These are phyloP conservation scores for Eimeria sp. DNA, from an alignment of 169 alveolate genomes.

Conservation along the genomic window DNA sequence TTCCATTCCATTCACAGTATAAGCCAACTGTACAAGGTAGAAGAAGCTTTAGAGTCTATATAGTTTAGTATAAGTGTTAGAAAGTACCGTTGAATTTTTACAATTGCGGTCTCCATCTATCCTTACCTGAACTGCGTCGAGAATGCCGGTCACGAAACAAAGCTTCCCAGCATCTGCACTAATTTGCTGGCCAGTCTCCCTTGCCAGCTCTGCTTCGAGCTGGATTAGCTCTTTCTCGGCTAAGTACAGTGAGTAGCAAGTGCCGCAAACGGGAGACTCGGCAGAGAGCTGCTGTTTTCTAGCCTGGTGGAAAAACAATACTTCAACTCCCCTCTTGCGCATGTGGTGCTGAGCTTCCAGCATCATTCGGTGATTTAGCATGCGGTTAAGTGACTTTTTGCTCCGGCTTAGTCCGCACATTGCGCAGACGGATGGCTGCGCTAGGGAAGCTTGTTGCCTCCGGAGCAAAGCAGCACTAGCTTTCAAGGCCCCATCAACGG, in stretches of 20 bases:
- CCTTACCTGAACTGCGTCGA: constrained; percentile 80
- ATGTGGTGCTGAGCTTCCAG: constrained; percentile 84
- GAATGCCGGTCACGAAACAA: constrained; percentile 76
- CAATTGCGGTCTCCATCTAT: not conserved
- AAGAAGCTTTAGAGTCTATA: too few species aligned
- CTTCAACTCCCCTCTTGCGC: constrained; percentile 82
- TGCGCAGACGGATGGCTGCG: constrained; percentile 77
- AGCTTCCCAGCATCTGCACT: constrained; percentile 54
- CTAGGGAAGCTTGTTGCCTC: constrained; percentile 51
- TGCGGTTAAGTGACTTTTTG: constrained; percentile 66
- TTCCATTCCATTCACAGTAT: too few species aligned
- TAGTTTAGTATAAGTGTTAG: too few species aligned
- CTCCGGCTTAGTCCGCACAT: constrained; percentile 79
- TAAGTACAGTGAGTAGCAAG: constrained; percentile 80
- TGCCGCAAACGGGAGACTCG: constrained; percentile 71
- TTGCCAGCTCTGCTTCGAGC: constrained; percentile 82
- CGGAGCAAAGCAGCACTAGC: constrained; percentile 39
- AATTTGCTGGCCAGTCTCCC: constrained; percentile 78
- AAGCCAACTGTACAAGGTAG: too few species aligned
- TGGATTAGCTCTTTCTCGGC: constrained; percentile 83
- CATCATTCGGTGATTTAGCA: constrained; percentile 82
- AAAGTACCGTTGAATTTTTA: not conserved
- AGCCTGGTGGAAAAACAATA: constrained; percentile 60
- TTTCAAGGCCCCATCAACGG: constrained; percentile 52
- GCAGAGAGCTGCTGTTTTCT: constrained; percentile 74